Base-by-base conservation (phyloP, 2,329 filamentous ascomycete species). In the Fusarium veterinarium region DNA sequence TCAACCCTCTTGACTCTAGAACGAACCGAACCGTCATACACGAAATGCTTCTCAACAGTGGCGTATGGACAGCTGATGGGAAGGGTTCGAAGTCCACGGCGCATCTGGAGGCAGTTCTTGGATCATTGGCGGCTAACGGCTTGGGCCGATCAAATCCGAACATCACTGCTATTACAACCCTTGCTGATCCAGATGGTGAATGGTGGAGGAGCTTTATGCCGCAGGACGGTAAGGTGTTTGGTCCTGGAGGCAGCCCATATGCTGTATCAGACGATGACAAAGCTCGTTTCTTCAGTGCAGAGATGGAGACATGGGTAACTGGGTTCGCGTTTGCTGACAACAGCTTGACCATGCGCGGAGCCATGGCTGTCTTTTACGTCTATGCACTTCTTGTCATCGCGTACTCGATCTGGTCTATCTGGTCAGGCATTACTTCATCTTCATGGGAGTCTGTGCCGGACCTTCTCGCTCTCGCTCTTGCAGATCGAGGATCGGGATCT, bases 131-230 rank as follows among this genome's bases (percentile, higher is more conserved):
- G 2, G 57, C 64, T 12, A 75, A 75, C 3, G 70, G 70, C 3
- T 23, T 75, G 10, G 70, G 55, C 3, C 44, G 73, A 52, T 72
- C 73, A 1, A 49, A 48, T 2, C 70, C 73, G 2, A 65, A 64
- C 2, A 20, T 53, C 13, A 44, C 61, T 6, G 60, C 73, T 5
- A 46, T 75, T 1, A 74, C 59, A 1, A 61, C 56, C 3, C 48
- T 75, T 2, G 60, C 53, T 9, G 42, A 70, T 13, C 48, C 70
- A 2, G 5, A 60, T 8, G 68, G 71, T 0, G 67, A 70, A 30
- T 75, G 73, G 73, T 74, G 73, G 73, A 75, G 52, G 35, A 69
- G 55, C 8, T 75, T 75, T 8, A 72, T 74, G 70, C 73, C 73
- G 1, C 67, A 75, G 38, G 55, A 51, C 11, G 55, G 51, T 0